Percentiles rank a stretch among this genome's conserved stretches.
Evolutionary conservation across 208 protist species (phyloP).

Genomic region (Acanthamoeba rhysodes): DNA sequence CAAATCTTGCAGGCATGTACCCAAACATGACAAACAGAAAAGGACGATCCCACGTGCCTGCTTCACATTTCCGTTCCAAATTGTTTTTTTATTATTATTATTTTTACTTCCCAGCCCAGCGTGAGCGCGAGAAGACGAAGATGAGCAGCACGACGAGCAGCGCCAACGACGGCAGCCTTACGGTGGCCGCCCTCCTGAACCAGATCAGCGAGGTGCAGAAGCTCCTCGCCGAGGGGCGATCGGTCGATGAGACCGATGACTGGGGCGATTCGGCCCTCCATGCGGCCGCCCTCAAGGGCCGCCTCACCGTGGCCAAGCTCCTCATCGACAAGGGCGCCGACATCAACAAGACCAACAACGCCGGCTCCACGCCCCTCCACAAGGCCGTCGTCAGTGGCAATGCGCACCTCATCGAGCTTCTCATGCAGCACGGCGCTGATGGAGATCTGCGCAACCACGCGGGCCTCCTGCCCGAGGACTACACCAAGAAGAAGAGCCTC

Average conservation of each 20-base stretch:
- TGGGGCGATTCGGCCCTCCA: conserved; percentile 62
- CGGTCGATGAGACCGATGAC: conserved; percentile 34
- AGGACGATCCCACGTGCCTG: no score
- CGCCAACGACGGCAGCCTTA: not conserved
- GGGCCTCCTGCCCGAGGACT: conserved; percentile 66
- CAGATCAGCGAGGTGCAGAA: conserved; percentile 48
- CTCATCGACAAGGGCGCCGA: conserved; percentile 47
- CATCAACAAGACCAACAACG: not conserved
- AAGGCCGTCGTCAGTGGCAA: conserved; percentile 32
- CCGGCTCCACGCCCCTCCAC: conserved; percentile 46
- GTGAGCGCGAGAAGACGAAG: not conserved
- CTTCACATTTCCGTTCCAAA: no score
- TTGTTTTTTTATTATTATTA: no score
- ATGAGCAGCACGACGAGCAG: not conserved
- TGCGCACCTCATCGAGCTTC: not conserved
- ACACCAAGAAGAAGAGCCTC: conserved; percentile 50
- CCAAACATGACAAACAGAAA: no score
- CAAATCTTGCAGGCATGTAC: no score
- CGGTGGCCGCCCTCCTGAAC: not conserved
- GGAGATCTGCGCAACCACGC: conserved; percentile 1
- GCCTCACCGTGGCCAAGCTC: not conserved
- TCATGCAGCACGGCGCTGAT: conserved; percentile 28
- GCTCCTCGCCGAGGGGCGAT: not conserved
- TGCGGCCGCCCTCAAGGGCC: conserved; percentile 46
- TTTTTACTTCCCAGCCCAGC: no score